Base-by-base conservation (phyloP, 306 rosid genomes). In the Prunus campanulata region DNA sequence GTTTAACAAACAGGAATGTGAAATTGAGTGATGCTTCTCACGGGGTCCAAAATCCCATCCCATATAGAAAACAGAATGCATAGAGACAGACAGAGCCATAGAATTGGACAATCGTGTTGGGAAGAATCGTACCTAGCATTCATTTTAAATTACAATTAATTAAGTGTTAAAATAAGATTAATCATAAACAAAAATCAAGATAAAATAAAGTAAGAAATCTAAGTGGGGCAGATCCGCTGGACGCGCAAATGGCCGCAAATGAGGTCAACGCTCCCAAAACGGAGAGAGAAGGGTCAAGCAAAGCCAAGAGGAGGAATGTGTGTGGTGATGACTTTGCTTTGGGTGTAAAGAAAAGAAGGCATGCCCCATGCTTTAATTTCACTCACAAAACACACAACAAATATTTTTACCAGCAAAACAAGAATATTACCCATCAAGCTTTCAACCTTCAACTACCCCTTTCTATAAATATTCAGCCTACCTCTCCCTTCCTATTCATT, bases 321-420 rank as follows among this genome's bases (percentile, higher is more conserved):
- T 32, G 9, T 0, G 14, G 65, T 15, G 48, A 44, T 30, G 77
- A 80, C 87, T 77, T 80, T 35, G 51, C 87, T 72, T 80, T 77
- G 72, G 73, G 76, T 65, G 15, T 50, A 83, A 76, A 68, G 25
- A 67, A 42, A 76, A 68, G 25, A 67, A 42, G 75, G 42, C 87
- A 75, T 68, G 82, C 51, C 69, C 64, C 80, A 60, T 85, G 85
- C 82, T 61, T 83, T 86, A 55, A 63, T 60, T 56, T 70, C 74
- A 52, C 77, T 63, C 42, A 19, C 84, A 61, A 39, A 25, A 7
- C 27, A 30, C 8, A 27, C 42, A 62, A 15, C 67, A 27, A 35
- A 65, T 22, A 22, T 56, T 39, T 39, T 39, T 39, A 35, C 22
- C 54, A 39, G 19, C 76, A 11, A 13, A 22, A 68, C 55, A 27